These are phyloP conservation scores for Iris pallida DNA, from an alignment of 116 monocot species.

Conservation along the genomic window DNA sequence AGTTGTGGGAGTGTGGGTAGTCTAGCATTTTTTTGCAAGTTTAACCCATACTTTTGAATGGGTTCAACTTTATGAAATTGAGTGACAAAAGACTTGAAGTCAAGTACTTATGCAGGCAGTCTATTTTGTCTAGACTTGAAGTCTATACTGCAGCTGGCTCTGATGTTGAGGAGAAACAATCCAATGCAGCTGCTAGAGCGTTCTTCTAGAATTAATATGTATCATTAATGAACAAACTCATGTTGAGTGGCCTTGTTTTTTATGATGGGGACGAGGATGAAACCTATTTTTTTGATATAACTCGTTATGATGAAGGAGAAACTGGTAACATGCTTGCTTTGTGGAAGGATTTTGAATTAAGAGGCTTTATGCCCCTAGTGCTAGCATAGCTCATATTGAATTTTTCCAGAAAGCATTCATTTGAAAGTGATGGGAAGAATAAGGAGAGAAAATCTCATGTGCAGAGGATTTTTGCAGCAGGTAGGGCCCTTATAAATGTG, in stretches of 20 bases:
- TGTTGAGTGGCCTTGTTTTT: conserved; percentile 44
- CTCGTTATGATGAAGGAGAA: conserved; percentile 73
- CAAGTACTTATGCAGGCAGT: too few relatives aligned
- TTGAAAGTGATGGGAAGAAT: conserved; percentile 43
- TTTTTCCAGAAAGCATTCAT: conserved; percentile 68
- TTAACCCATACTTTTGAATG: too few relatives aligned
- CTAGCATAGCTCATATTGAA: conserved; percentile 91
- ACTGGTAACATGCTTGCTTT: conserved; percentile 76
- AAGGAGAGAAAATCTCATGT: conserved; percentile 72
- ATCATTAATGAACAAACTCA: conserved; percentile 67
- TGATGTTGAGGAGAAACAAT: conserved; percentile 74
- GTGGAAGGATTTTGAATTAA: conserved; percentile 95
- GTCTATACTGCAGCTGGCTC: conserved; percentile 48
- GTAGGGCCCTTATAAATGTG: conserved; percentile 51
- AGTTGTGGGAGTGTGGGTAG: too few relatives aligned
- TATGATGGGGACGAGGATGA: conserved; percentile 56
- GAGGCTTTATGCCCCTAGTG: conserved; percentile 78
- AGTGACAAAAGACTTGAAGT: too few relatives aligned
- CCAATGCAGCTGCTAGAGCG: conserved; percentile 46
- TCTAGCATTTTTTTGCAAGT: too few relatives aligned
- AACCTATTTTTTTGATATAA: conserved; percentile 70
- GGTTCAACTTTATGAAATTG: too few relatives aligned
- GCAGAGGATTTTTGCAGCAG: conserved; percentile 85
- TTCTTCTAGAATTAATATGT: conserved; percentile 85
- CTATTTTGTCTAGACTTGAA: too few relatives aligned